Evolutionary conservation across 352 stramenopile genomes (phyloP).

Genomic region (Globisporangium yorkense): DNA sequence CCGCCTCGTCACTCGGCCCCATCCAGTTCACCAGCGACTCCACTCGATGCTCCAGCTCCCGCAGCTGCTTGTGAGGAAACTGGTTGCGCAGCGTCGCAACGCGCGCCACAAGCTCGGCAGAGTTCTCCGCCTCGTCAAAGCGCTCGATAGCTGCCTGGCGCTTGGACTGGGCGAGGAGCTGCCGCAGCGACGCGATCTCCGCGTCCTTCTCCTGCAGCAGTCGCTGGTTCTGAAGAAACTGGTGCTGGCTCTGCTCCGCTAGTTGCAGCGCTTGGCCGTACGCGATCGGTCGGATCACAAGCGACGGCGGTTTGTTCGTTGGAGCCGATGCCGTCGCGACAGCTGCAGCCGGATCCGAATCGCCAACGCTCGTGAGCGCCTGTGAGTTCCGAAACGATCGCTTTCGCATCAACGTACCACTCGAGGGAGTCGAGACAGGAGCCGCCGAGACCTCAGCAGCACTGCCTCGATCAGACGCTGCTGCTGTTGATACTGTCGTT

Average conservation of each 20-base stretch:
- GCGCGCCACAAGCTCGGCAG: slow-evolving; percentile 1
- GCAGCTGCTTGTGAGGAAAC: slow-evolving; percentile 29
- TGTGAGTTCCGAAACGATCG: background rate
- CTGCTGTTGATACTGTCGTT: background rate
- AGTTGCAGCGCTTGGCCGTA: slow-evolving; percentile 65
- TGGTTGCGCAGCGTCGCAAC: slow-evolving; percentile 21
- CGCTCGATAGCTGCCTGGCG: slow-evolving; percentile 8
- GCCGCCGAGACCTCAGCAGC: background rate
- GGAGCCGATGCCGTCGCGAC: background rate
- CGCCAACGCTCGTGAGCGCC: background rate
- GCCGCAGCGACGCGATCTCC: slow-evolving; percentile 46
- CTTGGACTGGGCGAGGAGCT: slow-evolving; percentile 27
- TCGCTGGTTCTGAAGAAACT: slow-evolving; percentile 47
- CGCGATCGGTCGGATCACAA: slow-evolving; percentile 65
- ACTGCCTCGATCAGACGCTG: background rate
- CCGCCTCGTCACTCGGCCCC: slow-evolving; percentile 51
- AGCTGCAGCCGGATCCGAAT: background rate
- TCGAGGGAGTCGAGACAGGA: background rate
- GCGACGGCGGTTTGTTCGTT: slow-evolving; percentile 26
- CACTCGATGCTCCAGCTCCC: slow-evolving; percentile 18
- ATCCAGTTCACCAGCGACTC: slow-evolving; percentile 62
- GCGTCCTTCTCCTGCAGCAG: slow-evolving; percentile 61
- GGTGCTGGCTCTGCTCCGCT: slow-evolving; percentile 60
- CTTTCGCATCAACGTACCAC: background rate
- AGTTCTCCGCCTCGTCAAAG: slow-evolving; percentile 4